Conservation (phyloP, 2,329 filamentous ascomycete genomes). For the Aspergillus sergii region DNA sequence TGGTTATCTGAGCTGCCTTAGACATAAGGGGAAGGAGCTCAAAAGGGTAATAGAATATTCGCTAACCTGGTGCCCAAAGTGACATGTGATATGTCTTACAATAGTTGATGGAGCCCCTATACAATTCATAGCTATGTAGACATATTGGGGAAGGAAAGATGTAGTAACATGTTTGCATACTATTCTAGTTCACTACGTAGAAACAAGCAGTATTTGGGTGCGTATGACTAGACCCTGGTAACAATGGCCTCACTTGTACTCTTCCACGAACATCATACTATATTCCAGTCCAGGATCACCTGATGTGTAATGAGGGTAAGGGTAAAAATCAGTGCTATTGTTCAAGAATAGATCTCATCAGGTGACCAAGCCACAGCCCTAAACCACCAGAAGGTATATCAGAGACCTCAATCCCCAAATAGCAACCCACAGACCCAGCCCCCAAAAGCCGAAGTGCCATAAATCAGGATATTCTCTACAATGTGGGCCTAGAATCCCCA, state of each 20-base stretch:
- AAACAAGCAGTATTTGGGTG: fast-evolving
- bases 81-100: not conserved
- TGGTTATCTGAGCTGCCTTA: not conserved
- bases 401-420: not conserved
- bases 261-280: not conserved
- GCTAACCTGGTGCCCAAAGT: not conserved
- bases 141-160: not conserved
- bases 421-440: not conserved
- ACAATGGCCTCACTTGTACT: not conserved
- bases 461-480: not conserved
- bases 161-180: not conserved
- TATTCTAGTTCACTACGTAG: not conserved
- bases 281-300: not conserved
- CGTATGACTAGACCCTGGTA: fast-evolving
- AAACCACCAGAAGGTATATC: not conserved
- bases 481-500: not conserved
- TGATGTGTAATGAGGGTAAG: not conserved
- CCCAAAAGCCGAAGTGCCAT: not conserved
- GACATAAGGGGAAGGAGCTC: not conserved
- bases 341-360: not conserved
- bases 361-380: not conserved
- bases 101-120: not conserved
- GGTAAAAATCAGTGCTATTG: not conserved
- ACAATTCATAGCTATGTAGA: not conserved
- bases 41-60: not conserved